Percentiles rank a stretch among this genome's conserved stretches.
Evolutionary conservation across 2,329 filamentous ascomycete genomes (phyloP).

Genomic region (Biscogniauxia sp.): DNA sequence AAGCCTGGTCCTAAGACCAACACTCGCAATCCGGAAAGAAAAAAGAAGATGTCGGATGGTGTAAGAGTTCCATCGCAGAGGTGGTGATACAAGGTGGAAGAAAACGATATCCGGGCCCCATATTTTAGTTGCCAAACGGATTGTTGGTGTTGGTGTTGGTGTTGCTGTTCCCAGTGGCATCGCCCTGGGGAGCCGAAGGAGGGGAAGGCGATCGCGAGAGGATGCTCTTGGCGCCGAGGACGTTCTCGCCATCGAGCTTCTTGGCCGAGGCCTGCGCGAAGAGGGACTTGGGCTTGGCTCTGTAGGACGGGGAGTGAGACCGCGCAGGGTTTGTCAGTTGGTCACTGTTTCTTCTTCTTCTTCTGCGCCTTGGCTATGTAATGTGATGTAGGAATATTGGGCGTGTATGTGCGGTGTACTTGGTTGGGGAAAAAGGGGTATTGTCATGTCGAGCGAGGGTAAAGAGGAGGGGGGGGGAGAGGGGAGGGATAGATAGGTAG

Average conservation of each 20-base stretch:
- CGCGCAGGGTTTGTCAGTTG: conserved; percentile 6
- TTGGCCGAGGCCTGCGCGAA: conserved; percentile 65
- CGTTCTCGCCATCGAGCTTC: conserved; percentile 52
- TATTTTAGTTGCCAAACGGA: conserved; percentile 1
- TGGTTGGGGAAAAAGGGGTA: neutral
- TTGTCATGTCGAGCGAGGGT: too few species aligned
- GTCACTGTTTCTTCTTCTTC: neutral
- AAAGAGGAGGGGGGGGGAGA: neutral
- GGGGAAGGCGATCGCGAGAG: neutral
- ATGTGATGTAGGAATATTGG: neutral
- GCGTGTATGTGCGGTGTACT: neutral
- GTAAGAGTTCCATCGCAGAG: too few species aligned
- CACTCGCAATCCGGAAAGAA: too few species aligned
- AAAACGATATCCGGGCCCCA: neutral
- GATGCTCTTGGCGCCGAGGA: conserved; percentile 36
- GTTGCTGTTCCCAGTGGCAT: neutral
- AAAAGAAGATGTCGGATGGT: too few species aligned
- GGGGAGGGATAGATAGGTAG: neutral
- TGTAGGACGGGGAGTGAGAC: conserved; percentile 26
- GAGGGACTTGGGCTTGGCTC: conserved; percentile 65
- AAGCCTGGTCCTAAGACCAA: too few species aligned
- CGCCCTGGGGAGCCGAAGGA: conserved; percentile 5
- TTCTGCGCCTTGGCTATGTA: neutral
- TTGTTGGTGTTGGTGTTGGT: neutral
- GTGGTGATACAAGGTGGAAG: neutral